A percentile compares a stretch with the other conserved stretches of the same genome.
phyloP scores from a whole-genome alignment of 163 green algal species.

The Volvox carteri region DNA sequence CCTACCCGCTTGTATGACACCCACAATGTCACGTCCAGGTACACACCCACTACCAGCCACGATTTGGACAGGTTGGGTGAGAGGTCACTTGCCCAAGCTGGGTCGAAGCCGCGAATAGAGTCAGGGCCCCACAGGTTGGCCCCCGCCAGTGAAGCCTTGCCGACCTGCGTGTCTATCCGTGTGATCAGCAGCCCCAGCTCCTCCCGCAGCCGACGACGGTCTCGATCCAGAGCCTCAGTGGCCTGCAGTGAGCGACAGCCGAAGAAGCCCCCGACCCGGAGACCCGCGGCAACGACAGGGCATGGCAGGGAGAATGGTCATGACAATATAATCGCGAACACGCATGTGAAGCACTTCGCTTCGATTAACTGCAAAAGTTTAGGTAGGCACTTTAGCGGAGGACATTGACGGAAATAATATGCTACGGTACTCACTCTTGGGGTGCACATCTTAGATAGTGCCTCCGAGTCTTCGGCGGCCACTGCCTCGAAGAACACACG shows the following conservation, averaged over 20 bases:
- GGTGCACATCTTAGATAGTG: not conserved
- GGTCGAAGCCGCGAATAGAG: conserved; percentile 14
- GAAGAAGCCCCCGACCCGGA: no score
- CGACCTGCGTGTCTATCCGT: not conserved
- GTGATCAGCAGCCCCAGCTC: conserved; percentile 13
- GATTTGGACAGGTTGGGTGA: not conserved
- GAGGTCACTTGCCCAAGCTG: not conserved
- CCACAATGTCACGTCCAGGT: conserved; percentile 19
- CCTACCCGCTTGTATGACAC: conserved; percentile 18
- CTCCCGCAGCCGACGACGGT: not conserved
- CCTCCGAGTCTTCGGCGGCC: not conserved
- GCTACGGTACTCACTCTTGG: not conserved
- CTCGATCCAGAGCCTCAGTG: conserved; percentile 29
- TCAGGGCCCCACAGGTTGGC: conserved; percentile 40
- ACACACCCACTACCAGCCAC: conserved; percentile 27
- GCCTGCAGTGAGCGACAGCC: not conserved
- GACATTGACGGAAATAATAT: no score
- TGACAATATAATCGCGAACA: not conserved
- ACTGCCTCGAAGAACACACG: conserved; percentile 14
- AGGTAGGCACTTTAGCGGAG: not conserved
- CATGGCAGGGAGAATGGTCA: not conserved
- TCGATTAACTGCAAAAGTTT: not conserved
- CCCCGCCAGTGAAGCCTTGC: not conserved
- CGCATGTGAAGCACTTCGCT: not conserved
- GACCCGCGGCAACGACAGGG: no score